Evolutionary conservation across 768 basidiomycete species (phyloP), one percentile per base, ranked within the genome.

Genomic region (Suillus americanus): DNA sequence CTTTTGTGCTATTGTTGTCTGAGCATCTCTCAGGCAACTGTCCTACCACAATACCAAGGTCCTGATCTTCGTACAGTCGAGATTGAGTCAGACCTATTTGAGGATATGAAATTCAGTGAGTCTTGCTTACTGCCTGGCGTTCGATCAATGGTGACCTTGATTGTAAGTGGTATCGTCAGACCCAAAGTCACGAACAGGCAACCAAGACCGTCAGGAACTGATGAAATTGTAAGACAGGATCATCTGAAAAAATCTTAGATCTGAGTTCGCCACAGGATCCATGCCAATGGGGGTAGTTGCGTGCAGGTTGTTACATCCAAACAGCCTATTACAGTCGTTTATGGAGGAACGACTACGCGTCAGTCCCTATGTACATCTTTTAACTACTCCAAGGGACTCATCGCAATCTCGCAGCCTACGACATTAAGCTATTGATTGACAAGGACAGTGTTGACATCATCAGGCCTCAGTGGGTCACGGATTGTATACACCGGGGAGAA

Each of bases 101-200:
- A 85, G 16, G 90, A 84, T 30, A 81, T 89, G 78, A 91, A 82
- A 61, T 97, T 98, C 72, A 88, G 96, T 96, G 61, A 71, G 90
- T 80, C 37, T 9, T 30, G 4, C 16, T 43, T 20, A 8, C 50
- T 6, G 45, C 4, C 45, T 20, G 20, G 23, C 64, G 30, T 45
- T 23, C 16, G 25, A 41, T 38, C 16, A 5, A 43, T 9, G 54
- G 16, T 53, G 55, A 55, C 41, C 41, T 61, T 67, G 60, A 54
- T 56, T 66, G 33, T n/a, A 63, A 94, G 92, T 91, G 74, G 88
- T 94, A 5, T 82, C 87, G 66, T 86, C 90, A 4, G 89, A 93
- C 73, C 89, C 90, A 0, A 89, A 86, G 74, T 92, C 85, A 25
- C 83, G 77, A 68, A 88, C 83, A 1, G 86, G 85, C 9, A 86